Base-by-base conservation (phyloP, 1,284 basidiomycete species). In the Cystobasidiaceae sp. region DNA sequence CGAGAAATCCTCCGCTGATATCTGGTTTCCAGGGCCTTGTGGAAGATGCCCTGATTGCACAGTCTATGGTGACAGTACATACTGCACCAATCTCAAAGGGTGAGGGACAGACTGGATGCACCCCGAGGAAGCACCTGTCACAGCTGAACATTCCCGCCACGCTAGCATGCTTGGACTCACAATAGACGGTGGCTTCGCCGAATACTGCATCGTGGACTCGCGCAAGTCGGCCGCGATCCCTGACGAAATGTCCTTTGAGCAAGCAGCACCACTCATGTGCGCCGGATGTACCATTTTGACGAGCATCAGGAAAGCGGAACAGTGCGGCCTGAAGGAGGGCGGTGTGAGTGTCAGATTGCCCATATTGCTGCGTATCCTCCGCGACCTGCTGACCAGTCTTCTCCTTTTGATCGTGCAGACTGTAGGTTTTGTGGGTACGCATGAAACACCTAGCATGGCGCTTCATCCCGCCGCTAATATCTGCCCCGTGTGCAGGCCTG, bases 161-260 rank as follows among this genome's bases (percentile, higher is more conserved):
- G n/a, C 37, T 39, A 69, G 2, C 28, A 55, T 64, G 45, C 33
- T 30, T 13, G 67, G 67, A 2, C 55, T 69, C 23, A 58, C 59
- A 4, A 21, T 28, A 11, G 56, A 69, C 50, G 77, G 78, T 34
- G 71, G 77, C 9, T 78, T 74, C 55, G 74, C 77, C 9, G 77
- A 79, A 68, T 79, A 78, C 56, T 45, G 74, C 32, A 57, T 75
- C 9, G 44, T 66, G 7, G 69, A 69, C 33, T 48, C 61, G 3
- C 34, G 60, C 27, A 57, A 50, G 41, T 60, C 69, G 9, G 67
- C 71, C 30, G 63, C 64, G 30, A 41, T 72, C 13, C 71, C 70
- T 1, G 67, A 71, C 30, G 51, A 23, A 11, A 39, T 71, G 56
- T 50, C 59, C 5, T 72, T 72, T 45, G 68, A 69, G 37, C 67